phyloP scores from a whole-genome alignment of 2,329 filamentous ascomycete species.

The Exophiala bonariae region DNA sequence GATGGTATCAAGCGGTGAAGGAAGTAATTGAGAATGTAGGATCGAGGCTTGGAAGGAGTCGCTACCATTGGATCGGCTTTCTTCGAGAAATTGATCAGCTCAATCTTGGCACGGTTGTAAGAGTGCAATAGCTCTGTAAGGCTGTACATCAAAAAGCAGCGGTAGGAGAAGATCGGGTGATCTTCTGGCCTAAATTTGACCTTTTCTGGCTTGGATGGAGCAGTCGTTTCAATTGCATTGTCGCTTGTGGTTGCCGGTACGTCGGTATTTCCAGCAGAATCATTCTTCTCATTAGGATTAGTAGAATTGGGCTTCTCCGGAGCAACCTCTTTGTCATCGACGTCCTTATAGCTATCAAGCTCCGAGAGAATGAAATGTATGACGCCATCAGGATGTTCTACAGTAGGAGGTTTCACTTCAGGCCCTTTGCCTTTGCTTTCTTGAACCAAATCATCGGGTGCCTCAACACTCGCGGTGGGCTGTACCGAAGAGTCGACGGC shows the following conservation, averaged over 20 bases:
- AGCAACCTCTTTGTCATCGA: constrained; percentile 74
- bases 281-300: constrained; percentile 29
- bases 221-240: constrained; percentile 49
- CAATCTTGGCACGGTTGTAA: constrained; percentile 93
- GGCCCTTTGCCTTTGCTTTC: constrained; percentile 52
- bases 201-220: constrained; percentile 66
- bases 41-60: constrained; percentile 91
- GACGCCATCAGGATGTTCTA: constrained; percentile 92
- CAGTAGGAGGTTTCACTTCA: constrained; percentile 77
- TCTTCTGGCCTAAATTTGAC: constrained; percentile 84
- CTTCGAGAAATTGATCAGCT: constrained; percentile 98
- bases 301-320: constrained; percentile 24
- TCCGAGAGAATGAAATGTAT: constrained; percentile 94
- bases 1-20: constrained; percentile 74
- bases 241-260: constrained; percentile 33
- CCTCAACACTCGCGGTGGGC: constrained; percentile 27
- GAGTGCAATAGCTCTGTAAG: constrained; percentile 85
- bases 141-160: constrained; percentile 91
- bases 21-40: constrained; percentile 89
- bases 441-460: constrained; percentile 16
- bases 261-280: too few species aligned
- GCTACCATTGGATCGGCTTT: constrained; percentile 79
- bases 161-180: constrained; percentile 93
- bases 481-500: constrained; percentile 5
- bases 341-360: constrained; percentile 85